Percentiles rank a stretch among this genome's conserved stretches.
phyloP scores from a whole-genome alignment of 768 basidiomycete genomes.

The Phaeotremella skinneri region DNA sequence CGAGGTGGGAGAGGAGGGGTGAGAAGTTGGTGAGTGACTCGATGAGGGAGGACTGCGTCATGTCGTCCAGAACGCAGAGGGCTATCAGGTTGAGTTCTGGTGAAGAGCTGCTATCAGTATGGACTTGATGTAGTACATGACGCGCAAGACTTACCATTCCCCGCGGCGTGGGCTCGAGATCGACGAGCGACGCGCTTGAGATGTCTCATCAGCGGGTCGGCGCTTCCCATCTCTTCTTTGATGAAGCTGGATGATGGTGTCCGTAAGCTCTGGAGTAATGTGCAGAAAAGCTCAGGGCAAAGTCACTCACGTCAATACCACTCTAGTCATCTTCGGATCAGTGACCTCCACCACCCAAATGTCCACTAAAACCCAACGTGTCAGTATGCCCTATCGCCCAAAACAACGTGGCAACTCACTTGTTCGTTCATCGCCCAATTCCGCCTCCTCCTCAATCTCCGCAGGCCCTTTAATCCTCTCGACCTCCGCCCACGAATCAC shows the following conservation, averaged over 20 bases:
- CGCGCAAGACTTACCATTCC: not conserved
- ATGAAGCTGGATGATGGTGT: slow-evolving; percentile 16
- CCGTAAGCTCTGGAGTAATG: not conserved
- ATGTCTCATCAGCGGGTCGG: slow-evolving; percentile 30
- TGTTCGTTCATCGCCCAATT: slow-evolving; percentile 20
- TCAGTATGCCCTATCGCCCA: not conserved
- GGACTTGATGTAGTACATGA: not conserved
- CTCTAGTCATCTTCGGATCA: slow-evolving; percentile 34
- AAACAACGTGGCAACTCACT: slow-evolving; percentile 23
- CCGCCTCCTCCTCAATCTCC: slow-evolving; percentile 35
- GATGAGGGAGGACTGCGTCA: slow-evolving; percentile 9
- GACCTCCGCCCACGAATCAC: slow-evolving; percentile 20
- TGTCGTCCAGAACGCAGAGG: slow-evolving; percentile 22
- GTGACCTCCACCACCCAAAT: slow-evolving; percentile 39
- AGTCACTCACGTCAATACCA: slow-evolving; percentile 40
- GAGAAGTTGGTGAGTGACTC: slow-evolving; percentile 7
- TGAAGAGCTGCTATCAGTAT: not conserved
- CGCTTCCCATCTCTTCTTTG: slow-evolving; percentile 25
- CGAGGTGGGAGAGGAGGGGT: slow-evolving; percentile 20
- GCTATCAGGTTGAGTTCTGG: slow-evolving; percentile 33
- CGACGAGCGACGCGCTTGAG: slow-evolving; percentile 41
- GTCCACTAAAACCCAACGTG: slow-evolving; percentile 29
- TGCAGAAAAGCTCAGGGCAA: not conserved
- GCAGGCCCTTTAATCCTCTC: slow-evolving; percentile 37
- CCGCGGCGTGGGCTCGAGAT: slow-evolving; percentile 1